Conservation (phyloP, 306 rosid genomes). For the Chamaecrista fasciculata region DNA sequence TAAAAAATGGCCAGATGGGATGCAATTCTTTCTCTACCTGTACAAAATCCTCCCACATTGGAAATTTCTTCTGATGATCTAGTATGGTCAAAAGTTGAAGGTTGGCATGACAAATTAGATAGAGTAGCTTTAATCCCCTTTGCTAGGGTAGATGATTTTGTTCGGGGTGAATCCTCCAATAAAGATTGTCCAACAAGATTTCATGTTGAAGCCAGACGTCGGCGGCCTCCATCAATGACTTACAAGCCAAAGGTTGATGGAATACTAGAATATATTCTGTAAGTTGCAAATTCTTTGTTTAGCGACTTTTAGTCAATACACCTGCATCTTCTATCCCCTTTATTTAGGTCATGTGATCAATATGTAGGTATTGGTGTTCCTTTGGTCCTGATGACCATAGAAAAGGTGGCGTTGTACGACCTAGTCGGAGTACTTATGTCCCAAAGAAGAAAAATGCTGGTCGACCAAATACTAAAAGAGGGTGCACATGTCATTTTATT, state of each 20-base stretch:
- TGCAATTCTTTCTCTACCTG: conserved; percentile 83
- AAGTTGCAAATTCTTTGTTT: conserved; percentile 37
- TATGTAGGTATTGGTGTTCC: conserved; percentile 91
- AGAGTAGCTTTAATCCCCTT: conserved; percentile 81
- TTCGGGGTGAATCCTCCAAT: conserved; percentile 79
- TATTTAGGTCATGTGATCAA: conserved; percentile 21
- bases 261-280: conserved; percentile 87
- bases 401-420: conserved; percentile 73
- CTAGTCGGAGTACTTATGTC: conserved; percentile 70
- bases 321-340: conserved; percentile 15
- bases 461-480: conserved; percentile 86
- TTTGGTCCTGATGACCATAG: conserved; percentile 97
- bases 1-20: conserved; percentile 89
- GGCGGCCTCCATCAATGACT: conserved; percentile 46
- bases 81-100: conserved; percentile 91
- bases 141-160: conserved; percentile 87
- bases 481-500: conserved; percentile 90
- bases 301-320: background rate
- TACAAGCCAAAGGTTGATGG: conserved; percentile 92
- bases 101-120: conserved; percentile 83
- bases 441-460: conserved; percentile 91
- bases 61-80: conserved; percentile 72
- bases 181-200: conserved; percentile 83
- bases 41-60: conserved; percentile 83
- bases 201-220: conserved; percentile 85